Percentiles rank a stretch among this genome's conserved stretches.
Evolutionary conservation across 1,139 yeast genomes (phyloP).

Genomic region (Diutina siamensis): DNA sequence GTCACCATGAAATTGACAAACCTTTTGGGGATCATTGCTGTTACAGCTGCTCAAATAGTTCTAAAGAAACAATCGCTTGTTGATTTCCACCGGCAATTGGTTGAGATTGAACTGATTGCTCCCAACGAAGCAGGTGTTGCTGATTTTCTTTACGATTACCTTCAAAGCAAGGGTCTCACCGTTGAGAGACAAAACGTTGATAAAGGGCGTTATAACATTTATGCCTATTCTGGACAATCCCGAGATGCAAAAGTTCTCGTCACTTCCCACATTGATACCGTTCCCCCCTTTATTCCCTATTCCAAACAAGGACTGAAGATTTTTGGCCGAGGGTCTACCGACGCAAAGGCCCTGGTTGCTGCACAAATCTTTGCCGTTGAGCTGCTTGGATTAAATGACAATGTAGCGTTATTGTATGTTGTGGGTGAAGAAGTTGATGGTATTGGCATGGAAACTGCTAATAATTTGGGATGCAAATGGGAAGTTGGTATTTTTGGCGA

Average conservation of each 20-base stretch:
- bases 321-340: constrained; percentile 56
- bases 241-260: constrained; percentile 40
- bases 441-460: constrained; percentile 41
- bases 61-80: constrained; percentile 8
- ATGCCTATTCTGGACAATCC: constrained; percentile 39
- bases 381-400: constrained; percentile 29
- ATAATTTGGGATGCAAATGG: constrained; percentile 37
- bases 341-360: constrained; percentile 62
- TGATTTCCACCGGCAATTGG: constrained; percentile 22
- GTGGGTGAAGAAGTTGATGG: constrained; percentile 64
- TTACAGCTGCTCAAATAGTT: neutral
- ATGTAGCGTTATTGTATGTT: constrained; percentile 48
- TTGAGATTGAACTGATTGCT: constrained; percentile 26
- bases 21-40: neutral
- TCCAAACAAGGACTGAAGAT: constrained; percentile 35
- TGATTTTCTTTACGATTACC: constrained; percentile 12
- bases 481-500: constrained; percentile 59
- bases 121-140: constrained; percentile 23
- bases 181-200: constrained; percentile 29
- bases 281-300: constrained; percentile 55
- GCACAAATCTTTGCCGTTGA: constrained; percentile 32
- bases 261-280: constrained; percentile 64
- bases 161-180: constrained; percentile 32
- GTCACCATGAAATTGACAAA: neutral
- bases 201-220: constrained; percentile 36